A percentile compares a stretch with the other conserved stretches of the same genome.
Evolutionary conservation across 2,329 filamentous ascomycete genomes (phyloP).

Genomic region (Exophiala bonariae): DNA sequence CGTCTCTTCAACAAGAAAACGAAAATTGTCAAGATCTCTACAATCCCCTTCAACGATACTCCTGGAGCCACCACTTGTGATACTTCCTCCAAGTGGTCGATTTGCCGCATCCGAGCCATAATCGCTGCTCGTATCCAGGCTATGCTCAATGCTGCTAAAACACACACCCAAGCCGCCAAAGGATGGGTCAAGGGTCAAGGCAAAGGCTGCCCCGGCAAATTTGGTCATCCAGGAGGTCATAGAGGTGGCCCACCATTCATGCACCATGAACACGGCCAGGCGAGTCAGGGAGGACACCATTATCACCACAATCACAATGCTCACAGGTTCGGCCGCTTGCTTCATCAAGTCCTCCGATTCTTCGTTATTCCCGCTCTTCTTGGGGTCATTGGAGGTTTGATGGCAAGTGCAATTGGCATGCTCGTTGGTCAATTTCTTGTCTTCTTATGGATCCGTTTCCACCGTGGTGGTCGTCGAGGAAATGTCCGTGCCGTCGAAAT

Average conservation of each 20-base stretch:
- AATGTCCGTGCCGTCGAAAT: constrained; percentile 34
- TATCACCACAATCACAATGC: constrained; percentile 35
- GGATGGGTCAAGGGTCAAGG: constrained; percentile 18
- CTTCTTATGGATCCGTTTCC: constrained; percentile 44
- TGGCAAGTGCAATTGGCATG: constrained; percentile 48
- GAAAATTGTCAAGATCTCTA: constrained; percentile 38
- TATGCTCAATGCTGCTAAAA: constrained; percentile 32
- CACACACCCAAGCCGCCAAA: constrained; percentile 20
- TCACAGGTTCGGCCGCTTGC: constrained; percentile 33
- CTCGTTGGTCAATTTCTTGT: constrained; percentile 47
- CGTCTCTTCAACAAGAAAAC: constrained; percentile 36
- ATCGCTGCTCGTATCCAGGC: constrained; percentile 40
- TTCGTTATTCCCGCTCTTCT: constrained; percentile 46
- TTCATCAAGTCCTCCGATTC: constrained; percentile 43
- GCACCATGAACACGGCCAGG: constrained; percentile 13
- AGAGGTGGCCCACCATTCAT: constrained; percentile 2
- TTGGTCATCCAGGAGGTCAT: constrained; percentile 18
- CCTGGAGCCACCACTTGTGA: constrained; percentile 31
- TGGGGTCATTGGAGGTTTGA: constrained; percentile 46
- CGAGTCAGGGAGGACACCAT: constrained; percentile 21
- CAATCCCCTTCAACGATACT: constrained; percentile 37
- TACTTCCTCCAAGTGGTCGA: constrained; percentile 40
- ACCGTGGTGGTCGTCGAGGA: constrained; percentile 33
- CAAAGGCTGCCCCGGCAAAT: constrained; percentile 18
- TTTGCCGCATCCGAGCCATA: constrained; percentile 43